Evolutionary conservation across 345 rosid species (phyloP), one percentile per base, ranked within the genome.

Genomic region (Lepidium africanum): DNA sequence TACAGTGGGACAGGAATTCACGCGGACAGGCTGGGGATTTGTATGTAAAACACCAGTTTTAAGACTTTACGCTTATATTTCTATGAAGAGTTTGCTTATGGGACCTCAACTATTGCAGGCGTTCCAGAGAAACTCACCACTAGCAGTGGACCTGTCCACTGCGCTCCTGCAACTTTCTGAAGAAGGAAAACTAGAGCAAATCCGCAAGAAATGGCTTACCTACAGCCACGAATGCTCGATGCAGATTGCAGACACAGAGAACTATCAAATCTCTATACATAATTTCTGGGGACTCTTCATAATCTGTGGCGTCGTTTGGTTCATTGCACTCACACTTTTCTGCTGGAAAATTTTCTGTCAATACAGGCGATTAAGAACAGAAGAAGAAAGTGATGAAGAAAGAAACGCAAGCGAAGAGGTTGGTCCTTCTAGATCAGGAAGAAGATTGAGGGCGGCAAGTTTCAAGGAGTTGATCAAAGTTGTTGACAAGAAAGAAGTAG

Each of bases 221-320:
- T 58, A 39, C 30, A 52, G 15, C 35, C 71, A 76, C 35, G 79
- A 70, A 53, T 90, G 98, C 81, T 12, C 88, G 3, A 58, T 75
- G 76, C 80, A 76, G 46, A 71, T 78, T 13, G 27, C 58, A 15
- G 75, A 76, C 41, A 57, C 42, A 16, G 88, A 83, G 2, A 79
- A 73, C 0, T 76, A 52, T 72, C 82, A 81, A 5, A 87, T 90
- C 15, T 82, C 94, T 10, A 59, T 93, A 58, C 67, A 27, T 15
- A 90, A 94, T 82, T 93, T 93, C 59, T 93, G 97, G 97, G 97
- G 97, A 6, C 82, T 93, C 47, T 93, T 93, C 76, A 82, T 93
- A 35, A 85, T 93, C 10, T 84, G 89, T 43, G 97, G 94, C 62
- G 15, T 79, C 42, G 78, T 88, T 25, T 86, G 94, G 79, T 11